A percentile compares a stretch with the other conserved stretches of the same genome.
Conservation (phyloP, 1,139 yeast species). For the Wickerhamiella infanticola region DNA sequence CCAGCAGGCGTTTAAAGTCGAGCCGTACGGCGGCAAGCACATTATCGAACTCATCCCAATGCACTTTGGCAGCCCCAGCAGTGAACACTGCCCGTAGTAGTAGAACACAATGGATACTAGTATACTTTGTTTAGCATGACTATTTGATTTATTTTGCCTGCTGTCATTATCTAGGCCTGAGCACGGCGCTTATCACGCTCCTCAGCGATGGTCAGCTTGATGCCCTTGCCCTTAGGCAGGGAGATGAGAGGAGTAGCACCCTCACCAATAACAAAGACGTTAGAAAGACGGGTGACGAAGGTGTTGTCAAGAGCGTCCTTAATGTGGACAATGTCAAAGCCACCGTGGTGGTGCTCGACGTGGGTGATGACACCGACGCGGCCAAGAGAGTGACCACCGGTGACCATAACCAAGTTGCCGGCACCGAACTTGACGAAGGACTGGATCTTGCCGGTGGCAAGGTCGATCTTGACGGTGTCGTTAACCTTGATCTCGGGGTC, state of each 20-base stretch:
- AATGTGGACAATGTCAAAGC: slow-evolving; percentile 97
- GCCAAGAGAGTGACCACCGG: slow-evolving; percentile 99
- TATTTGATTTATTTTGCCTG: slow-evolving; percentile 1
- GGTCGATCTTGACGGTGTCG: slow-evolving; percentile 94
- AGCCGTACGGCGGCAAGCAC: slow-evolving; percentile 35
- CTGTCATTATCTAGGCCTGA: slow-evolving; percentile 20
- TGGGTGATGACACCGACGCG: slow-evolving; percentile 96
- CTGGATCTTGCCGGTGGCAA: slow-evolving; percentile 86
- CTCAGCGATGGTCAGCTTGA: slow-evolving; percentile 92
- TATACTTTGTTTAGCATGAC: not conserved
- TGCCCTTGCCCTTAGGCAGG: slow-evolving; percentile 99
- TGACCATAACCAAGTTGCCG: slow-evolving; percentile 92
- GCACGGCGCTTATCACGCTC: slow-evolving; percentile 88
- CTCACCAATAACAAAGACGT: slow-evolving; percentile 97
- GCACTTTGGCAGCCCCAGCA: slow-evolving; percentile 12
- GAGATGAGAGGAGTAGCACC: slow-evolving; percentile 95
- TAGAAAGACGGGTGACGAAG: slow-evolving; percentile 93
- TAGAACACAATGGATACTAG: not conserved
- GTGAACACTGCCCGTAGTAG: not conserved
- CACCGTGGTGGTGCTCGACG: slow-evolving; percentile 99
- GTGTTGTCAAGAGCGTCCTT: slow-evolving; percentile 96
- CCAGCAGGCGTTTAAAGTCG: slow-evolving; percentile 10
- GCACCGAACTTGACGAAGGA: slow-evolving; percentile 89
- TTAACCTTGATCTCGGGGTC: slow-evolving; percentile 91
- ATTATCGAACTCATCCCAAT: slow-evolving; percentile 32